phyloP scores from a whole-genome alignment of 106 monocot species.

The Dioscorea zingiberensis region DNA sequence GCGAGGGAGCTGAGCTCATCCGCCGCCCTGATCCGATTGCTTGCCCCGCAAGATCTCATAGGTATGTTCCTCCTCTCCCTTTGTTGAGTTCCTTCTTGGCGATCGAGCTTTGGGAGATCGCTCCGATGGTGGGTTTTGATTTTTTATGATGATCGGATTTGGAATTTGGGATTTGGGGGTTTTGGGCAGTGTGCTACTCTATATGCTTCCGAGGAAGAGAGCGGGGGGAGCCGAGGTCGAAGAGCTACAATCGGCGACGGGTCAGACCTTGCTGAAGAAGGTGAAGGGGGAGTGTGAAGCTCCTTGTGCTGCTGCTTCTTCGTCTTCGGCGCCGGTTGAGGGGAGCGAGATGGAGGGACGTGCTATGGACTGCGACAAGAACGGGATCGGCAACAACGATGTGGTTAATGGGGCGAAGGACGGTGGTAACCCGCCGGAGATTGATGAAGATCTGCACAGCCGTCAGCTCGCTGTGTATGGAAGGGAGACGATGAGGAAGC shows the following conservation, averaged over 20 bases:
- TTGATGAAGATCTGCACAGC: slow-evolving; percentile 91
- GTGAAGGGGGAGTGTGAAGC: slow-evolving; percentile 15
- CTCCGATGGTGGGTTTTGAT: no score
- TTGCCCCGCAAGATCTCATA: no score
- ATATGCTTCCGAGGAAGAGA: slow-evolving; percentile 70
- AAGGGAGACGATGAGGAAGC: slow-evolving; percentile 85
- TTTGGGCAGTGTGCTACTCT: slow-evolving; percentile 46
- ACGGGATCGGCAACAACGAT: neutral
- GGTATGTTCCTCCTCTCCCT: no score
- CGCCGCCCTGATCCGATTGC: no score
- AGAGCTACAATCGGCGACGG: slow-evolving; percentile 3
- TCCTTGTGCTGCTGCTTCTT: slow-evolving; percentile 2
- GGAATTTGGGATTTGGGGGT: slow-evolving; percentile 27
- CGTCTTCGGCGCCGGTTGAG: slow-evolving; percentile 6
- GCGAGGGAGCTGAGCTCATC: no score
- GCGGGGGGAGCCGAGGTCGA: slow-evolving; percentile 36
- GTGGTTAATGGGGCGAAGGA: slow-evolving; percentile 16
- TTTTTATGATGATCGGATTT: neutral
- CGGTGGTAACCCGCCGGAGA: slow-evolving; percentile 26
- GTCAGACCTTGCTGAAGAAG: slow-evolving; percentile 29
- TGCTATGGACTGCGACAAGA: slow-evolving; percentile 7
- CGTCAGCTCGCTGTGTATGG: slow-evolving; percentile 93
- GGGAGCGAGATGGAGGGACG: slow-evolving; percentile 3
- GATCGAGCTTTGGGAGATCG: no score
- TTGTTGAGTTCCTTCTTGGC: no score